phyloP scores from a whole-genome alignment of 2,329 filamentous ascomycete genomes.

The Immersiporthe knoxdaviesiana region DNA sequence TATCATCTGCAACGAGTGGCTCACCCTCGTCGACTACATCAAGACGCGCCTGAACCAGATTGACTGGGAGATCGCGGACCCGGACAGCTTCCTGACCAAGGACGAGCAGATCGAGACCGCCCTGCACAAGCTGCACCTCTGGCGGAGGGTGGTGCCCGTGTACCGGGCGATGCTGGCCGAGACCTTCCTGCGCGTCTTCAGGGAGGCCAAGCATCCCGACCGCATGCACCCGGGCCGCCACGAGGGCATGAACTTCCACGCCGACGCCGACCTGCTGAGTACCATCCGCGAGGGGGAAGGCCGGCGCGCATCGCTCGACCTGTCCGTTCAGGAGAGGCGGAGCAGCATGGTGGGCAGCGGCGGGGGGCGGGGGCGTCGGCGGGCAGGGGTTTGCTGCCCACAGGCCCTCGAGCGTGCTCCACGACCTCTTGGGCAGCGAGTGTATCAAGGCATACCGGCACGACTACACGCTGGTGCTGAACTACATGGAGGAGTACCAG shows the following conservation, averaged over 20 bases:
- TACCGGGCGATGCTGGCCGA: conserved; percentile 37
- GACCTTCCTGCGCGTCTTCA: conserved; percentile 32
- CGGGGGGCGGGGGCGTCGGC: not conserved
- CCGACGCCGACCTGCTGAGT: not conserved
- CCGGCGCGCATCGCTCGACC: not conserved
- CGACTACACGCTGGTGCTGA: conserved; percentile 35
- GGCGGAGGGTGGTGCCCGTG: conserved; percentile 35
- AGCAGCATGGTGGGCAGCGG: not conserved
- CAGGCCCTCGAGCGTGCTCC: not conserved
- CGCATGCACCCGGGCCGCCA: conserved; percentile 14
- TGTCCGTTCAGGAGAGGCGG: not conserved
- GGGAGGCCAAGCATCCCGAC: conserved; percentile 21
- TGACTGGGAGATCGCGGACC: conserved; percentile 36
- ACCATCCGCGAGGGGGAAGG: not conserved
- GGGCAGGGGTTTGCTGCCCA: not conserved
- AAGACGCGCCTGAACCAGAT: conserved; percentile 36
- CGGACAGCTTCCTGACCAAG: conserved; percentile 31
- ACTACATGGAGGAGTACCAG: conserved; percentile 39
- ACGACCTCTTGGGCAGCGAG: conserved; percentile 14
- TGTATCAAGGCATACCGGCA: conserved; percentile 31
- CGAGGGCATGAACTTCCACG: not conserved
- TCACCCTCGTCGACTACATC: conserved; percentile 36
- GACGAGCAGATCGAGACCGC: conserved; percentile 32
- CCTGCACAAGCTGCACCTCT: conserved; percentile 35
- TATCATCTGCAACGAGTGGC: conserved; percentile 35